Conservation (phyloP, 805 yeast genomes). For the Sungouiella blattae region DNA sequence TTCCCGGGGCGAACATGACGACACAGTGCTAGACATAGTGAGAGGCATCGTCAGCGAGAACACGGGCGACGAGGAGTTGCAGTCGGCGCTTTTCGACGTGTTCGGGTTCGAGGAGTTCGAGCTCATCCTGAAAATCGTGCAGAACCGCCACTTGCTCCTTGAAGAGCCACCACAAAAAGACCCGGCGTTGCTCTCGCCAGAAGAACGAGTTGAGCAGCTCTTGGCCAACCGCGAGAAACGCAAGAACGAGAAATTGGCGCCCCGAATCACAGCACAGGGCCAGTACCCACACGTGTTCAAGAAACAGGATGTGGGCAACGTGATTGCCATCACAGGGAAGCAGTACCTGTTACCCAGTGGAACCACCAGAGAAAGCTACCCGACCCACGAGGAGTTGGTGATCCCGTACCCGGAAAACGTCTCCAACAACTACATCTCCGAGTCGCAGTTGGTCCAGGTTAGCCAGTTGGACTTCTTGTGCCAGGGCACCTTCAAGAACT, state of each 20-base stretch:
- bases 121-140: constrained; percentile 61
- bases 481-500: constrained; percentile 77
- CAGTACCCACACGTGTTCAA: constrained; percentile 85
- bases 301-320: constrained; percentile 54
- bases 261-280: constrained; percentile 25
- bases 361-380: constrained; percentile 59
- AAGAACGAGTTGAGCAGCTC: constrained; percentile 53
- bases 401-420: constrained; percentile 70
- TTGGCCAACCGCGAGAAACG: constrained; percentile 47
- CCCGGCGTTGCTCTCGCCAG: constrained; percentile 43
- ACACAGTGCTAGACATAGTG: constrained; percentile 28
- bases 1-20: constrained; percentile 30
- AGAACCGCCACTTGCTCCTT: constrained; percentile 30
- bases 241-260: constrained; percentile 46
- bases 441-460: constrained; percentile 52
- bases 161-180: constrained; percentile 3
- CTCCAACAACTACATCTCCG: constrained; percentile 39
- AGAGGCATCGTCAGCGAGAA: constrained; percentile 30
- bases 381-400: constrained; percentile 71
- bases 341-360: constrained; percentile 79
- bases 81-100: constrained; percentile 70
- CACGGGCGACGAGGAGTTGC: constrained; percentile 56
- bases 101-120: constrained; percentile 87
- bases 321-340: constrained; percentile 73
- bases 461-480: constrained; percentile 72